Percentiles rank a stretch among this genome's conserved stretches.
phyloP scores from a whole-genome alignment of 257 asterid species.

The Nicotiana benthamiana region DNA sequence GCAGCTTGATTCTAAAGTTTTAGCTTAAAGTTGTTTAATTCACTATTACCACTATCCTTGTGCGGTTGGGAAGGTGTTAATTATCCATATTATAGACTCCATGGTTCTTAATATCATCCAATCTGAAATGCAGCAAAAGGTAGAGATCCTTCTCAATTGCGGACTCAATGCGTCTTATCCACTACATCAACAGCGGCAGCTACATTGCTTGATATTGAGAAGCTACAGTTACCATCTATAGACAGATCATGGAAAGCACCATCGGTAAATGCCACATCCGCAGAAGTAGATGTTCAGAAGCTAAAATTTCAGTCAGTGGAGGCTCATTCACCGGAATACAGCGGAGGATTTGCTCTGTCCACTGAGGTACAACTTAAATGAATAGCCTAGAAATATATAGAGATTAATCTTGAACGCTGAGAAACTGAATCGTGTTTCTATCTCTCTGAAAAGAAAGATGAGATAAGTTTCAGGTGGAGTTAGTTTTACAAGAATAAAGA shows the following conservation, averaged over 20 bases:
- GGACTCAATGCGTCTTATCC: constrained; percentile 64
- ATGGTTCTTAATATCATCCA: constrained; percentile 13
- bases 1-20: not conserved
- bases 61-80: not conserved
- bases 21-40: not conserved
- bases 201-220: constrained; percentile 60
- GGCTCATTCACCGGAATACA: constrained; percentile 49
- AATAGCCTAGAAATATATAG: not conserved
- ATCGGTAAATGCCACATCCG: constrained; percentile 26
- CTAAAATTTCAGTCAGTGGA: constrained; percentile 39
- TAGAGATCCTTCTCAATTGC: constrained; percentile 40
- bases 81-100: not conserved
- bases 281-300: constrained; percentile 63
- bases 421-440: not conserved
- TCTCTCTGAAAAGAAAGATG: not conserved
- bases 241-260: constrained; percentile 50
- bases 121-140: constrained; percentile 57
- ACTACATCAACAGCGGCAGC: constrained; percentile 40
- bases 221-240: constrained; percentile 44
- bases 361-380: constrained; percentile 44
- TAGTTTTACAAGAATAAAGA: not conserved
- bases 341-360: constrained; percentile 37
- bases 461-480: not conserved
- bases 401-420: not conserved
- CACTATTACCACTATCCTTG: not conserved